Evolutionary conservation across 768 basidiomycete genomes (phyloP).

Genomic region (Suillus fuscotomentosus): DNA sequence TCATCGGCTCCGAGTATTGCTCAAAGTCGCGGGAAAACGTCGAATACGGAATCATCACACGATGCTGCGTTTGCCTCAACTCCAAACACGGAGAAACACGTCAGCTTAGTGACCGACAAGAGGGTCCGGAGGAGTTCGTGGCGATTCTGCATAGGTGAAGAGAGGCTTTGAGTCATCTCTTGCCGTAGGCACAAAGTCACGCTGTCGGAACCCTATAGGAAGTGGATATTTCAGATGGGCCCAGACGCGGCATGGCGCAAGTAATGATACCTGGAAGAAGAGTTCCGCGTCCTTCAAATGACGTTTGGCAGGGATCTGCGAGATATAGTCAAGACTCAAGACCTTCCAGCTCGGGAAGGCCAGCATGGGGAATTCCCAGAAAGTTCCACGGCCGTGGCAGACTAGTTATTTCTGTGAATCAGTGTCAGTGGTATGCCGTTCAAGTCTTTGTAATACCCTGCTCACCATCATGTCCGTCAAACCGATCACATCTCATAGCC

Average conservation of each 20-base stretch:
- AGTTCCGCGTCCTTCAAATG: background rate
- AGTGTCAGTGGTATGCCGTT: background rate
- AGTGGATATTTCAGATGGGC: background rate
- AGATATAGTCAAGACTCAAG: background rate
- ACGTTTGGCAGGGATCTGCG: background rate
- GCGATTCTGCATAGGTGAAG: background rate
- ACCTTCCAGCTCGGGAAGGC: background rate
- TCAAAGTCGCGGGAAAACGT: background rate
- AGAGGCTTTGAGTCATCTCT: background rate
- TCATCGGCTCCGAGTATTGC: background rate
- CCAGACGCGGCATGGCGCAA: background rate
- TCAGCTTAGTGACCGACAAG: background rate
- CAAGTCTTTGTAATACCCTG: background rate
- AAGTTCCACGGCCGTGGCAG: background rate
- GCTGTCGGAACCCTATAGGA: background rate
- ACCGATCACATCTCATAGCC: conserved; percentile 6
- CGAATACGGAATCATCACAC: background rate
- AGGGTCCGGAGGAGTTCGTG: background rate
- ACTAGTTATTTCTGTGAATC: background rate
- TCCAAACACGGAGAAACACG: background rate
- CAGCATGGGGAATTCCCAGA: background rate
- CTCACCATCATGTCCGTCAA: conserved; percentile 6
- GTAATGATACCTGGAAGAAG: background rate
- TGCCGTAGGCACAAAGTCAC: background rate
- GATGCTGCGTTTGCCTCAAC: background rate